Evolutionary conservation across 371 early-diverging fungal species (phyloP).

Genomic region (Mortierella sp.): DNA sequence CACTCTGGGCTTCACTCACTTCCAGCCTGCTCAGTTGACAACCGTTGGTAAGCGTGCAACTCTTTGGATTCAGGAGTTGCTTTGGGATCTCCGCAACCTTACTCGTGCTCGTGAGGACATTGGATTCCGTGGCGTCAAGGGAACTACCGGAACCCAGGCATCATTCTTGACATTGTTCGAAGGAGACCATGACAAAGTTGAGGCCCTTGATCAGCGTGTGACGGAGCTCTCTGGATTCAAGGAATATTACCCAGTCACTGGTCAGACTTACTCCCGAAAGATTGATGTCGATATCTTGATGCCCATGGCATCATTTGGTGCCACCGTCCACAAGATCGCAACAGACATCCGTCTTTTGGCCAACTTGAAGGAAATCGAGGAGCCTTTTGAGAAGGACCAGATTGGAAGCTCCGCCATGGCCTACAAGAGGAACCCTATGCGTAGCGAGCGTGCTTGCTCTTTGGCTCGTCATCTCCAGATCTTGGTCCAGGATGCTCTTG

Average conservation of each 20-base stretch:
- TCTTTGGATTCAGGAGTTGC: conserved; percentile 94
- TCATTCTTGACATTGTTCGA: conserved; percentile 96
- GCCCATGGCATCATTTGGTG: conserved; percentile 92
- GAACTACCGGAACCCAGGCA: conserved; percentile 98
- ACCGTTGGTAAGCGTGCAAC: conserved; percentile 98
- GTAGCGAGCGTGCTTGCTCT: conserved; percentile 96
- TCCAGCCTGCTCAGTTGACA: conserved; percentile 98
- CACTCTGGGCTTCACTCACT: conserved; percentile 97
- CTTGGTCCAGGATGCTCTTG: conserved; percentile 87
- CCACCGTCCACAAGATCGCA: conserved; percentile 96
- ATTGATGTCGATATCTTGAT: conserved; percentile 93
- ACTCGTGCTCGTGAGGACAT: conserved; percentile 89
- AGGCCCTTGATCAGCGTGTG: conserved; percentile 89
- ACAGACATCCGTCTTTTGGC: conserved; percentile 97
- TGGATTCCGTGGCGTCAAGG: conserved; percentile 97
- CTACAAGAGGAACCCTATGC: conserved; percentile 99
- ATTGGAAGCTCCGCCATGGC: conserved; percentile 99
- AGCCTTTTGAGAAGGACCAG: conserved; percentile 98
- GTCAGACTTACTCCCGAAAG: conserved; percentile 98
- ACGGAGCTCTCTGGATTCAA: conserved; percentile 91
- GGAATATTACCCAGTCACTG: conserved; percentile 90
- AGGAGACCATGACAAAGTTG: conserved; percentile 94
- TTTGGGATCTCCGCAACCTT: conserved; percentile 96
- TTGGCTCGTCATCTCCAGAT: conserved; percentile 96
- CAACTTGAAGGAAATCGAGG: conserved; percentile 97